Conservation (phyloP, 2,329 filamentous ascomycete genomes). For the Aspergillus pseudoterreus region DNA sequence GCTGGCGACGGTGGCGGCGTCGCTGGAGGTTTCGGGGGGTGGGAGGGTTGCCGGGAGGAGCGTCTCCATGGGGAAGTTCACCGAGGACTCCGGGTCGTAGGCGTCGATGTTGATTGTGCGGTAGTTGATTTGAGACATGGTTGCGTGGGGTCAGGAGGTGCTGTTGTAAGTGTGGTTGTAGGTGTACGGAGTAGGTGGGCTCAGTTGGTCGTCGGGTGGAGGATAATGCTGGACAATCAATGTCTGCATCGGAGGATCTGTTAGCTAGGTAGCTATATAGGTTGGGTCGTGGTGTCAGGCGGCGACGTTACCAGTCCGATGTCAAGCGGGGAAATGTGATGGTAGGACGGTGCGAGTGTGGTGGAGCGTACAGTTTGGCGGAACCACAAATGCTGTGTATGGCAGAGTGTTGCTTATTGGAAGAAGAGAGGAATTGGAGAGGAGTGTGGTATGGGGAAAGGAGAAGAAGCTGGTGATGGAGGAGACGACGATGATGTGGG, state of each 20-base stretch:
- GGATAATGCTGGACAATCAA: neutral
- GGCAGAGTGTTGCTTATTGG: neutral
- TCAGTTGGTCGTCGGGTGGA: neutral
- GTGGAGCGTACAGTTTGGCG: no score
- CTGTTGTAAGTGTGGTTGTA: neutral
- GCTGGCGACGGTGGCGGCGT: slow-evolving; percentile 71
- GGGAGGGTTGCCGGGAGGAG: slow-evolving; percentile 68
- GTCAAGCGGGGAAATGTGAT: no score
- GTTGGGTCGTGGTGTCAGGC: no score
- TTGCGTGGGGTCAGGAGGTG: slow-evolving; percentile 8
- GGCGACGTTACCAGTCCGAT: no score
- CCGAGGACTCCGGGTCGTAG: slow-evolving; percentile 80
- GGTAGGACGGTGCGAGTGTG: no score
- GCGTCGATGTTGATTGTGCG: slow-evolving; percentile 94
- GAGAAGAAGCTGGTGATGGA: neutral
- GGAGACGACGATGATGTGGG: neutral
- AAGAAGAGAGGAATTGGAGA: neutral
- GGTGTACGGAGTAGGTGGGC: neutral
- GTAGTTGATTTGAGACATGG: slow-evolving; percentile 56
- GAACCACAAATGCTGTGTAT: no score
- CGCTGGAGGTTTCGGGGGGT: slow-evolving; percentile 69
- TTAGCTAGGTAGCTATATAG: no score
- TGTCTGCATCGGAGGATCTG: no score
- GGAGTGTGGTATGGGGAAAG: neutral
- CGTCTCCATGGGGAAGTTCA: slow-evolving; percentile 86